These are phyloP conservation scores for Ophiostoma pallidulum DNA, from an alignment of 2,329 filamentous ascomycete species.

Conservation along the genomic window DNA sequence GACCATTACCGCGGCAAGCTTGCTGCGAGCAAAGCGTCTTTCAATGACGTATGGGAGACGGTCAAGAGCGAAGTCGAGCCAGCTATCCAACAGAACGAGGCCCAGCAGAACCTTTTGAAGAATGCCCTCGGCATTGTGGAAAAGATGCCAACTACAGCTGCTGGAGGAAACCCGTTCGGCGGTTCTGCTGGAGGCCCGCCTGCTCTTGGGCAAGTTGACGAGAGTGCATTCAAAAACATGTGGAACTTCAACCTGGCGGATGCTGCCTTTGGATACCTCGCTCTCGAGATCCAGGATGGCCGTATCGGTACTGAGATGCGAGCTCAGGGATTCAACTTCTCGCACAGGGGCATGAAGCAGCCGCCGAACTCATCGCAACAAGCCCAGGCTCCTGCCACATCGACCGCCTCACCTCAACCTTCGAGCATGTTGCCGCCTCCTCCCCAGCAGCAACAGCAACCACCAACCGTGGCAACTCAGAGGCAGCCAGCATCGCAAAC, in stretches of 20 bases:
- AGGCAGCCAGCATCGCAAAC: slow-evolving; percentile 31
- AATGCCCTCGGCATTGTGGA: slow-evolving; percentile 90
- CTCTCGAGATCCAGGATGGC: slow-evolving; percentile 89
- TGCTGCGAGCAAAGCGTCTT: slow-evolving; percentile 93
- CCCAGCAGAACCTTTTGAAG: slow-evolving; percentile 83
- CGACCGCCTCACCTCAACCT: slow-evolving; percentile 21
- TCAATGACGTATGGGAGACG: slow-evolving; percentile 99
- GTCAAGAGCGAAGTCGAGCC: slow-evolving; percentile 94
- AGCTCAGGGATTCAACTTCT: slow-evolving; percentile 98
- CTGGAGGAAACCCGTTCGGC: slow-evolving; percentile 93
- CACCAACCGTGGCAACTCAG: slow-evolving; percentile 15
- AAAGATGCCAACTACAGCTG: slow-evolving; percentile 94
- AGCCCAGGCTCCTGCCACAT: slow-evolving; percentile 28
- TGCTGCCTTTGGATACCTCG: slow-evolving; percentile 91
- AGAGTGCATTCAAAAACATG: slow-evolving; percentile 99
- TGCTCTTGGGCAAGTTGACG: slow-evolving; percentile 81
- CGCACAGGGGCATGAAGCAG: slow-evolving; percentile 83
- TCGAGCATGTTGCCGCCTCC: slow-evolving; percentile 19
- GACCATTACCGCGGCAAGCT: slow-evolving; percentile 98
- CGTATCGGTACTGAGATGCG: slow-evolving; percentile 98
- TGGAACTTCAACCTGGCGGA: slow-evolving; percentile 99
- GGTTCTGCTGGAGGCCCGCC: slow-evolving; percentile 65
- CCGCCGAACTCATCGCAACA: slow-evolving; percentile 30
- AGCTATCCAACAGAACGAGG: slow-evolving; percentile 85
- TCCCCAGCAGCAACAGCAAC: slow-evolving; percentile 15